Evolutionary conservation across 805 yeast species (phyloP).

Genomic region (Saturnispora silvae): DNA sequence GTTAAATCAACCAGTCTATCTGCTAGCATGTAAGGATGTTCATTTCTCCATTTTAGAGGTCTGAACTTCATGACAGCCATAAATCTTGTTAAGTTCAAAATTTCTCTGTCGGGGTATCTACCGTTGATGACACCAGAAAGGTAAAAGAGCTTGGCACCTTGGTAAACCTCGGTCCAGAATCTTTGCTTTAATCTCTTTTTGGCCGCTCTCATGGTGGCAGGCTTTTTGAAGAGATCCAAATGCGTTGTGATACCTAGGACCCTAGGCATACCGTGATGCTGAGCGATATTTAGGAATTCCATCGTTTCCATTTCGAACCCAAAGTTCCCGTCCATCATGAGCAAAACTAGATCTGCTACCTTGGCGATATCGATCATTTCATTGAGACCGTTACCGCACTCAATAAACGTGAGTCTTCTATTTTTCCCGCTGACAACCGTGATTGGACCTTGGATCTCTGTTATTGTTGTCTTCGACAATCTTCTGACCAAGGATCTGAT

Average conservation of each 20-base stretch:
- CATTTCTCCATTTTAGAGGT: constrained; percentile 98
- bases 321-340: constrained; percentile 91
- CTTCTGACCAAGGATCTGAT: constrained; percentile 82
- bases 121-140: constrained; percentile 94
- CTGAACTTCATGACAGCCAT: constrained; percentile 96
- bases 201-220: constrained; percentile 78
- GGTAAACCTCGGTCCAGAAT: constrained; percentile 98
- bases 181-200: constrained; percentile 87
- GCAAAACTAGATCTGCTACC: constrained; percentile 81
- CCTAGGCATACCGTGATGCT: constrained; percentile 98
- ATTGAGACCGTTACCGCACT: constrained; percentile 84
- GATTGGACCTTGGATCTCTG: constrained; percentile 89
- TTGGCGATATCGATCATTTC: constrained; percentile 96
- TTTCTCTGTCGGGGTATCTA: constrained; percentile 94
- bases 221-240: constrained; percentile 84
- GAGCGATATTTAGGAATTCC: constrained; percentile 94
- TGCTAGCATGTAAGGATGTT: constrained; percentile 87
- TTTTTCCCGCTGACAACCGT: constrained; percentile 95
- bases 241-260: constrained; percentile 94
- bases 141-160: constrained; percentile 93
- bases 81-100: constrained; percentile 81
- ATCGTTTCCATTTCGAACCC: constrained; percentile 99
- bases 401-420: constrained; percentile 84
- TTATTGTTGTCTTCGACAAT: constrained; percentile 73
- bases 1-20: constrained; percentile 89